Evolutionary conservation across 2,329 filamentous ascomycete genomes (phyloP).

Genomic region (Neopestalotiopsis clavispora): DNA sequence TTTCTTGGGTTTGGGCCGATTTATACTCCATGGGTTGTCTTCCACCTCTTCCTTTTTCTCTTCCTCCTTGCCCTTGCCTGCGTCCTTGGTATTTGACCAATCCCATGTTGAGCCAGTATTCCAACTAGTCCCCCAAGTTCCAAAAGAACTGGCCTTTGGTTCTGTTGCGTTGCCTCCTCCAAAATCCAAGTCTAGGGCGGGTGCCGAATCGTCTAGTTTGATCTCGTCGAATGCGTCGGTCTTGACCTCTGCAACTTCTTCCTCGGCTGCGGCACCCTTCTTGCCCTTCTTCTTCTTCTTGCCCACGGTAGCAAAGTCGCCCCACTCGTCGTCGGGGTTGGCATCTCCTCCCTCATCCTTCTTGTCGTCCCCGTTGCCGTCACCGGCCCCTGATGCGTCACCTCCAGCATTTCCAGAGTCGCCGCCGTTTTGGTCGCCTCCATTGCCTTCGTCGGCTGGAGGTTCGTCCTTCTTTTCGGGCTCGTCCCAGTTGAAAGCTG

Average conservation of each 20-base stretch:
- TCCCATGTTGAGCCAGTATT: conserved; percentile 54
- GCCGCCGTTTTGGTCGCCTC: conserved; percentile 37
- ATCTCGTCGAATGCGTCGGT: conserved; percentile 43
- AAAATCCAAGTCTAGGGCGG: conserved; percentile 61
- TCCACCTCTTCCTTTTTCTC: conserved; percentile 46
- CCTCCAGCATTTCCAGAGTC: conserved; percentile 36
- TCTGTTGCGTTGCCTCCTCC: conserved; percentile 45
- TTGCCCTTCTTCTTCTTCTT: conserved; percentile 64
- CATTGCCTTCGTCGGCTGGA: conserved; percentile 39
- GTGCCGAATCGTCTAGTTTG: conserved; percentile 59
- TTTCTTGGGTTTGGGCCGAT: conserved; percentile 56
- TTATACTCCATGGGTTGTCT: conserved; percentile 55
- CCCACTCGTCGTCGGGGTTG: conserved; percentile 57
- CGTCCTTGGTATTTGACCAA: conserved; percentile 41
- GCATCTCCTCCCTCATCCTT: conserved; percentile 45
- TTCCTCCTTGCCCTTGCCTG: conserved; percentile 43
- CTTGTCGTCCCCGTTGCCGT: conserved; percentile 42
- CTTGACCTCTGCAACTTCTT: conserved; percentile 36
- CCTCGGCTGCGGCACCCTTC: conserved; percentile 41
- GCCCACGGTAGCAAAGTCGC: conserved; percentile 47
- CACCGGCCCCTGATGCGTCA: conserved; percentile 39
- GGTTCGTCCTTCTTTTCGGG: conserved; percentile 42
- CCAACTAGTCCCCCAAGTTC: conserved; percentile 67
- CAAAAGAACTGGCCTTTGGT: conserved; percentile 49
- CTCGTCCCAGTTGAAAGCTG: conserved; percentile 26